Base-by-base conservation (phyloP, 257 asterid species). In the Sherardia arvensis region DNA sequence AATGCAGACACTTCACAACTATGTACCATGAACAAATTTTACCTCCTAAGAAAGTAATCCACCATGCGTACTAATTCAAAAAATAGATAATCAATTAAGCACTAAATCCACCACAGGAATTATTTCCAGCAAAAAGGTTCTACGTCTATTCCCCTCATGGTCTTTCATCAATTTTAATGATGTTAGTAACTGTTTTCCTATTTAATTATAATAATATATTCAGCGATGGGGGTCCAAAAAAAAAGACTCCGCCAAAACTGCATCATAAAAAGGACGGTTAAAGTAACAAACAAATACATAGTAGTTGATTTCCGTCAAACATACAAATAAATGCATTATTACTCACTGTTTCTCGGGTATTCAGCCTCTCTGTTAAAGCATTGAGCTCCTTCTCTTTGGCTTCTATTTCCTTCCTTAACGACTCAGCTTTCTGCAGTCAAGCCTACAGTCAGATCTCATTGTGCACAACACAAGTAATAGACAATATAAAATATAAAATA, bases 301-400 rank as follows among this genome's bases (percentile, higher is more conserved):
- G 53, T 56, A 68, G 53, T 62, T 55, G 43, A 10, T 22, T 30
- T 36, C 15, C 65, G 29, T 25, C 58, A n/a, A 69, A 67, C 67
- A 45, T 51, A 25, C 21, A 60, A 67, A 62, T 61, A 54, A 43
- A 67, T 70, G 68, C 40, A 70, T 70, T 62, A 74, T 53, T 71
- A 81, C 94, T 76, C 76, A 88, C 96, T 57, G 76, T 79, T 81
- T 91, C 98, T 84, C 79, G 82, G 49, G 87, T 51, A 33, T 70
- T 80, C 73, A 91, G 81, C 78, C 78, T 84, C 75, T 88, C 96
- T 4, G 85, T 67, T 76, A 85, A 80, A 28, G 67, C 53, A 65
- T 4, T 68, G 60, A 91, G 68, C 65, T 84, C 87, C 65, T 74
- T 79, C 70, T 83, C 96, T 76, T 85, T 83, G 70, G 25, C 77